A percentile compares a stretch with the other conserved stretches of the same genome.
Evolutionary conservation across 1,284 basidiomycete species (phyloP).

Genomic region (Coniferiporia weirii): DNA sequence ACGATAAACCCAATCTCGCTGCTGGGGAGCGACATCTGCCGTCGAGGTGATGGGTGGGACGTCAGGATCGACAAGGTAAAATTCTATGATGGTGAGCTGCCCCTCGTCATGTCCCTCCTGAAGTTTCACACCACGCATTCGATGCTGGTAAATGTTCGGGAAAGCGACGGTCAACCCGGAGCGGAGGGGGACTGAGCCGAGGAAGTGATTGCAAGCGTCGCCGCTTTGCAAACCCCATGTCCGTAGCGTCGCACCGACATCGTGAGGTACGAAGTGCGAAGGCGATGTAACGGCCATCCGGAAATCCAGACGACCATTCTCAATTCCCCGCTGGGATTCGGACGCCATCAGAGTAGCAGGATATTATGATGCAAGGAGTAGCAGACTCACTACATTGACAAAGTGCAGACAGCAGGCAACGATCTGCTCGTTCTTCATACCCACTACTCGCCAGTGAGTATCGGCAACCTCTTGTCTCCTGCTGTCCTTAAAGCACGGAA

Average conservation of each 20-base stretch:
- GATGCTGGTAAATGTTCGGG: conserved; percentile 51
- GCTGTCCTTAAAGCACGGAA: conserved; percentile 30
- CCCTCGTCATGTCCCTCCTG: conserved; percentile 33
- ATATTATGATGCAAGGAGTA: conserved; percentile 13
- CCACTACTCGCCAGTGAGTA: conserved; percentile 49
- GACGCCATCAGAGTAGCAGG: not conserved
- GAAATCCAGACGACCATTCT: conserved; percentile 33
- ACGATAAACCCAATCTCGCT: conserved; percentile 36
- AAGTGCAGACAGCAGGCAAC: conserved; percentile 44
- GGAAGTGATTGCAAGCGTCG: conserved; percentile 42
- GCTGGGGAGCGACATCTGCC: conserved; percentile 40
- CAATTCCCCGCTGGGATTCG: conserved; percentile 31
- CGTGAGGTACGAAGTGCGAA: conserved; percentile 35
- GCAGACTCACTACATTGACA: conserved; percentile 30
- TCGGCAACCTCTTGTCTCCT: conserved; percentile 35
- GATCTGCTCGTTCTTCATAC: conserved; percentile 51
- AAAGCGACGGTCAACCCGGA: conserved; percentile 39
- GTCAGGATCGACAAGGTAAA: conserved; percentile 46
- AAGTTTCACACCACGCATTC: conserved; percentile 32
- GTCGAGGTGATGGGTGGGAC: conserved; percentile 38
- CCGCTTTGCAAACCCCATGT: conserved; percentile 45
- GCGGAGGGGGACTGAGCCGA: conserved; percentile 35
- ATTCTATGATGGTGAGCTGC: conserved; percentile 33
- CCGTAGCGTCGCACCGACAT: conserved; percentile 39
- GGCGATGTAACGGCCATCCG: conserved; percentile 47